Evolutionary conservation across 495 filamentous ascomycete genomes (phyloP), one percentile per base, ranked within the genome.

Genomic region (Neurospora sp.): DNA sequence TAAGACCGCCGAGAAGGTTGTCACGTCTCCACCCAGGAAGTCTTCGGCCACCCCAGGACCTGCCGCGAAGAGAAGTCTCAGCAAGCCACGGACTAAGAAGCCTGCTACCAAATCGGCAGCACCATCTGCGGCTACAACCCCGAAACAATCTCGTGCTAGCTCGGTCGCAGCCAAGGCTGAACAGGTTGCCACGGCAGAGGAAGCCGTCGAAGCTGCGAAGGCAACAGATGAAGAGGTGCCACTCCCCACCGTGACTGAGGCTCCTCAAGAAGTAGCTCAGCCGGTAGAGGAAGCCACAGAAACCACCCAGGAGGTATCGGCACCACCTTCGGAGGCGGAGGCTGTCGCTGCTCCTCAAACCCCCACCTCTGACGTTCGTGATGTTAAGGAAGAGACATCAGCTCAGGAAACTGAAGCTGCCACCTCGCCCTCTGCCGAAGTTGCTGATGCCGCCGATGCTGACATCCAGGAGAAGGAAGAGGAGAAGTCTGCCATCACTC

Each of bases 1-100:
- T 78, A 97, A 95, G 81, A 87, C 89, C 0, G 86, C 91, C 20
- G 93, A 94, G 3, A 94, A 93, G 80, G 77, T 85, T 1, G 77
- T 79, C n/a, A 73, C 76, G 2, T 82, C 81, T 0, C 84, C 84
- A 7, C 83, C 84, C 0, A 77, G 83, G 68, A 84, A 81, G 45
- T 74, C 70, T 6, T 68, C 78, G 22, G 72, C 78, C 0, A 37
- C 77, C 8, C 81, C 75, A 69, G 81, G 75, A 69, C 59, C 69
- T 3, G 70, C 70, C 8, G 53, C 70, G 14, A 79, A 77, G 59
- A 69, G 53, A 31, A 61, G 53, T 61, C 53, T 61, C 6, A 61
- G 48, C 35, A 77, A 74, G 65, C 44, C 71, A n/a, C 79, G 77
- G 40, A 35, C 70, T 1, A 84, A 79, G 76, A 82, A 78, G 74